Conservation (phyloP, 176 grass and related monocot species). For the Aechmea fasciata region DNA sequence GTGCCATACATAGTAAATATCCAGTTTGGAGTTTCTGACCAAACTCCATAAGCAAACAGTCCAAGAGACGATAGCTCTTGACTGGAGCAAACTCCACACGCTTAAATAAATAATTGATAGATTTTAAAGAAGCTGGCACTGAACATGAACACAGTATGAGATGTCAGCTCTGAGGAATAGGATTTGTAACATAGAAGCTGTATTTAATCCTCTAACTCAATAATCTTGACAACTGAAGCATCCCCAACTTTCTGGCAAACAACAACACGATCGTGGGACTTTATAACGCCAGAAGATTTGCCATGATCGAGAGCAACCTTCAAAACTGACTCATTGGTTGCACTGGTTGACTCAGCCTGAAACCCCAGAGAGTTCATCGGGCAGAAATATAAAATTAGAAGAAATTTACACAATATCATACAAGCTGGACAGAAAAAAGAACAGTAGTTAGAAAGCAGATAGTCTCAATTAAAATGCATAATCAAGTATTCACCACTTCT, state of each 20-base stretch:
- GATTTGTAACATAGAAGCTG: not conserved
- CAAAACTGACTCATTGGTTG: conserved; percentile 86
- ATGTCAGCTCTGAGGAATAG: no score
- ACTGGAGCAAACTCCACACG: no score
- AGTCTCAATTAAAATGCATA: not conserved
- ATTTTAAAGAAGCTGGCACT: not conserved
- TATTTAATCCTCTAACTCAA: conserved; percentile 81
- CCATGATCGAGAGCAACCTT: conserved; percentile 98
- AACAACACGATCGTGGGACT: conserved; percentile 87
- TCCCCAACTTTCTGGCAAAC: conserved; percentile 97
- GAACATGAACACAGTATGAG: no score
- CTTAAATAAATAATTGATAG: no score
- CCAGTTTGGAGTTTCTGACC: no score
- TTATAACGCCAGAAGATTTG: conserved; percentile 77
- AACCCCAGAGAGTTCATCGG: not conserved
- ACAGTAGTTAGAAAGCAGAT: not conserved
- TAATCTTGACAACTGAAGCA: conserved; percentile 94
- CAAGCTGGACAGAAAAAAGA: no score
- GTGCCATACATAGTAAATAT: no score
- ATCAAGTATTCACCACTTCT: not conserved
- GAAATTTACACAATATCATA: no score
- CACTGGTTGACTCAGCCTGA: conserved; percentile 71
- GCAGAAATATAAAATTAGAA: not conserved
- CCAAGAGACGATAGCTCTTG: no score
- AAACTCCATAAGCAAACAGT: no score